Base-by-base conservation (phyloP, 73 alveolate genomes). In the Paramecium sonneborni region DNA sequence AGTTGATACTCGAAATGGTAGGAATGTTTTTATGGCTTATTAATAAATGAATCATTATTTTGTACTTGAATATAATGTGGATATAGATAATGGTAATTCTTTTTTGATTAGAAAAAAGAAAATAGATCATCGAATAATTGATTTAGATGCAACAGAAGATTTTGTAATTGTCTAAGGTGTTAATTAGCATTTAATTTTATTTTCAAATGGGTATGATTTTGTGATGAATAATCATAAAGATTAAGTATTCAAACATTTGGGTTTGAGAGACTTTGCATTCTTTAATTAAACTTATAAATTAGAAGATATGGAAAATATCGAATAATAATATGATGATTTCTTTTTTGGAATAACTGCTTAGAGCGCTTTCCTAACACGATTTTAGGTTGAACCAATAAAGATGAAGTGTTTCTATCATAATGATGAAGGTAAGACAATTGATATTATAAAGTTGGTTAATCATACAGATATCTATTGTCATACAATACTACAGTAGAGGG, bases 291-390 rank as follows among this genome's bases (percentile, higher is more conserved):
- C 90, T 2, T 38, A 38, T 15, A 12, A 5, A n/a, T 30, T 37
- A 20, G 69, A 79, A 1, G 24, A 79, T 7, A 0, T 34, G 2
- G 23, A 15, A 11, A 67, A 79, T 30, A 43, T 15, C 12, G 72
- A 76, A 38, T 37, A 79, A 6, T n/a, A 32, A 14, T 74, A 74
- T 12, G 87, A 35, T 32, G 87, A 74, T n/a, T 79, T 79, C 35
- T 79, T 79, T 14, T 79, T 79, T 79, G 90, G 90, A 43, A 79
- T 79, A 9, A 79, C 90, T 18, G 69, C 90, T 2, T 11, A n/a
- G 9, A 44, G 55, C 12, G 90, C 90, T 46, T 79, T 79, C 23
- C 32, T 79, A n/a, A 79, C 90, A 3, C 20, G 72, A n/a, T 79
- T 79, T 14, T 32, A 62, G 26, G 39, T 62, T 26, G 84, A 24